Percentiles rank a stretch among this genome's conserved stretches.
Conservation (phyloP, 2,329 filamentous ascomycete species). For the Penicillium sp. region DNA sequence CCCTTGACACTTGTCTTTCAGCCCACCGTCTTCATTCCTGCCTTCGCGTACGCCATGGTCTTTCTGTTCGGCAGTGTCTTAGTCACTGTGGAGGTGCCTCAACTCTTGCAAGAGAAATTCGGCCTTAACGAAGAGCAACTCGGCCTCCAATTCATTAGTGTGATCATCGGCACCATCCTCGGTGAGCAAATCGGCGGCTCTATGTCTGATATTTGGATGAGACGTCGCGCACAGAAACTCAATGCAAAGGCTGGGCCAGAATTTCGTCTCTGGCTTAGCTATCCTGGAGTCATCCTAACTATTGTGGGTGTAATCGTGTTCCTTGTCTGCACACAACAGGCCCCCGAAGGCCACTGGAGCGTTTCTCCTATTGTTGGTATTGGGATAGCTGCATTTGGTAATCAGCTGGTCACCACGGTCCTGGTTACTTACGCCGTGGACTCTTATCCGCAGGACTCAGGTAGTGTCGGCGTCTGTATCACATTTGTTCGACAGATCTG, state of each 20-base stretch:
- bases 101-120: slow-evolving; percentile 62
- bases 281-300: slow-evolving; percentile 56
- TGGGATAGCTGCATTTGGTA: slow-evolving; percentile 59
- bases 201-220: slow-evolving; percentile 64
- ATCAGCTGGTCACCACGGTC: slow-evolving; percentile 67
- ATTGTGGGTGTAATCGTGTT: slow-evolving; percentile 64
- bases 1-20: slow-evolving; percentile 55
- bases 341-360: slow-evolving; percentile 55
- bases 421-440: slow-evolving; percentile 66
- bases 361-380: slow-evolving; percentile 63
- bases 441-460: slow-evolving; percentile 60
- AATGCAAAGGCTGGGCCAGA: slow-evolving; percentile 55
- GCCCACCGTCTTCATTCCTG: slow-evolving; percentile 57
- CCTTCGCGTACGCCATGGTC: slow-evolving; percentile 61
- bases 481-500: slow-evolving; percentile 57
- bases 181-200: slow-evolving; percentile 65
- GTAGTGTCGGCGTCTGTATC: slow-evolving; percentile 64
- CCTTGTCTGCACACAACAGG: slow-evolving; percentile 59
- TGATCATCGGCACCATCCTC: slow-evolving; percentile 63
- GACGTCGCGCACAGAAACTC: slow-evolving; percentile 32
- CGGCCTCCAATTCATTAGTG: slow-evolving; percentile 63
- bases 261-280: slow-evolving; percentile 63
- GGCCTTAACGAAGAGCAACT: slow-evolving; percentile 63
- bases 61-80: slow-evolving; percentile 62
- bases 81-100: slow-evolving; percentile 64